Conservation (phyloP, 257 asterid genomes). For the Jasminum sambac region DNA sequence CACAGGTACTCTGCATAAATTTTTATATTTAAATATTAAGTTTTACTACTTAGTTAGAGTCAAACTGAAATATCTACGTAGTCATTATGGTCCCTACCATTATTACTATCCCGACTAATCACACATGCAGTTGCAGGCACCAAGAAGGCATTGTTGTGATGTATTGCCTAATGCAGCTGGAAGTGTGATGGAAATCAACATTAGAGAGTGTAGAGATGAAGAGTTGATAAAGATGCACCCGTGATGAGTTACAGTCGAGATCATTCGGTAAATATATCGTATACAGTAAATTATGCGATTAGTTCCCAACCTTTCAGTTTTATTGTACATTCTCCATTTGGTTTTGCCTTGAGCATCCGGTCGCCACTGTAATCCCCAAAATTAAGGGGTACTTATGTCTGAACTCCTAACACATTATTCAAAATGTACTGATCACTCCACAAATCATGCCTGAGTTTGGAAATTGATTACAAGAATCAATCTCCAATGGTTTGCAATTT, state of each 20-base stretch:
- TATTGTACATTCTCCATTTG: too few species aligned
- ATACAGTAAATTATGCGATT: too few species aligned
- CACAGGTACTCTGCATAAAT: slow-evolving; percentile 46
- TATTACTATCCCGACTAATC: background rate
- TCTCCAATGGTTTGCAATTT: background rate
- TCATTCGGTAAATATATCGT: too few species aligned
- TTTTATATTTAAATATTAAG: background rate
- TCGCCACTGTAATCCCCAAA: too few species aligned
- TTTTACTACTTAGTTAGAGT: too few species aligned
- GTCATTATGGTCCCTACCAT: too few species aligned
- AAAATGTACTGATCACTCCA: background rate
- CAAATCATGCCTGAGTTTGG: background rate
- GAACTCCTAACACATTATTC: background rate
- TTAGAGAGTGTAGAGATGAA: slow-evolving; percentile 75
- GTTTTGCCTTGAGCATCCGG: too few species aligned
- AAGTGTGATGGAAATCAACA: slow-evolving; percentile 50
- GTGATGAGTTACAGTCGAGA: background rate
- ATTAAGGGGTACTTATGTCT: too few species aligned
- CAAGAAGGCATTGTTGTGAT: slow-evolving; percentile 87
- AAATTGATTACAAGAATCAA: background rate
- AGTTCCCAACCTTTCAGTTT: too few species aligned
- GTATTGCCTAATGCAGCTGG: slow-evolving; percentile 51
- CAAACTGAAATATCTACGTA: too few species aligned
- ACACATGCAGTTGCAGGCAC: slow-evolving; percentile 56
- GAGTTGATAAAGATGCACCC: slow-evolving; percentile 62